These are phyloP conservation scores for Penicillium nucicola DNA, from an alignment of 495 filamentous ascomycete species.

Conservation along the genomic window DNA sequence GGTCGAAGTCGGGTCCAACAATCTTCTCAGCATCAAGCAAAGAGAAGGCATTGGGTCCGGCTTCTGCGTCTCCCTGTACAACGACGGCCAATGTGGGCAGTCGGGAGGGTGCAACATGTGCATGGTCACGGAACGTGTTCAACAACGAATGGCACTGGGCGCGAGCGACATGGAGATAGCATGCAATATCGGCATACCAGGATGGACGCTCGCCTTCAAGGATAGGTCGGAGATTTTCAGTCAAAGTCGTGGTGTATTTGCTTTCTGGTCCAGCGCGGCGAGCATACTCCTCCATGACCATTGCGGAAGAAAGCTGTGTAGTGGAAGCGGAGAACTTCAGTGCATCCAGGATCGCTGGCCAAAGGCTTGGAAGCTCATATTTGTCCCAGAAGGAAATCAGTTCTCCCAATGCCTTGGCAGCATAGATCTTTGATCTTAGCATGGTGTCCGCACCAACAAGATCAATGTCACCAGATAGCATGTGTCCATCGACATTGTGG, in stretches of 20 bases:
- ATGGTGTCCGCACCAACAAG: slow-evolving; percentile 85
- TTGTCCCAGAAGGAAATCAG: slow-evolving; percentile 44
- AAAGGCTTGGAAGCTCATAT: slow-evolving; percentile 38
- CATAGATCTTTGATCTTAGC: slow-evolving; percentile 81
- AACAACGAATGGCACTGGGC: slow-evolving; percentile 87
- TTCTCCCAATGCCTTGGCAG: slow-evolving; percentile 75
- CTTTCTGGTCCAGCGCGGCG: slow-evolving; percentile 30
- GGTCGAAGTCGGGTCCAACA: slow-evolving; percentile 76
- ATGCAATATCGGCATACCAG: slow-evolving; percentile 84
- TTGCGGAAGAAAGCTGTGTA: slow-evolving; percentile 76
- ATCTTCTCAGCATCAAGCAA: slow-evolving; percentile 83
- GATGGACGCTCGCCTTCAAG: slow-evolving; percentile 76
- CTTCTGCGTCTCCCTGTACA: slow-evolving; percentile 86
- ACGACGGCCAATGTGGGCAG: slow-evolving; percentile 80
- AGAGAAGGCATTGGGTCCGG: slow-evolving; percentile 88
- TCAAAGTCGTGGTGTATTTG: slow-evolving; percentile 54
- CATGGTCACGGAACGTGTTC: slow-evolving; percentile 84
- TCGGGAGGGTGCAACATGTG: slow-evolving; percentile 67
- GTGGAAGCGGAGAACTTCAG: slow-evolving; percentile 72
- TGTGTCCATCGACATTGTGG: slow-evolving; percentile 95
- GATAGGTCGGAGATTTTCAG: slow-evolving; percentile 60
- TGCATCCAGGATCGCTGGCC: slow-evolving; percentile 54
- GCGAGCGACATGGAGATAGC: slow-evolving; percentile 80
- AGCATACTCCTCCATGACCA: slow-evolving; percentile 89
- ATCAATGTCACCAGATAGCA: slow-evolving; percentile 96